A percentile compares a stretch with the other conserved stretches of the same genome.
Conservation (phyloP, 371 early-diverging fungal species). For the Mortierella sp. region DNA sequence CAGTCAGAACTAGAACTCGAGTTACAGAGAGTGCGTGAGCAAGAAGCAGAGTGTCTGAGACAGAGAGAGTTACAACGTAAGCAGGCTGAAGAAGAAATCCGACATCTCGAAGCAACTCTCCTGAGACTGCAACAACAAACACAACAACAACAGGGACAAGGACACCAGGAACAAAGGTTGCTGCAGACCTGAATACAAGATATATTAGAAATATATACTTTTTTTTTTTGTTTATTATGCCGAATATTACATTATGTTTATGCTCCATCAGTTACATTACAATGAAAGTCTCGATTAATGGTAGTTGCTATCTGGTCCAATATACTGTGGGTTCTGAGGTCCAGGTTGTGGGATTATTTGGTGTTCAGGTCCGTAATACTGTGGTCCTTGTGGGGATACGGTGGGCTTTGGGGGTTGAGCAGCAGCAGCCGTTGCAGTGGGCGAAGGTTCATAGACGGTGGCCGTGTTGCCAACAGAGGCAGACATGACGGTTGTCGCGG, state of each 20-base stretch:
- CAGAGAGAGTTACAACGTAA: slow-evolving; percentile 23
- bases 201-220: not conserved
- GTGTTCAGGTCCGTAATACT: slow-evolving; percentile 3
- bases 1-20: slow-evolving; percentile 24
- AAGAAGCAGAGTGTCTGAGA: slow-evolving; percentile 26
- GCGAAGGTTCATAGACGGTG: slow-evolving; percentile 13
- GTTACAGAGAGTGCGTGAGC: slow-evolving; percentile 17
- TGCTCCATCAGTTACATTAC: not conserved
- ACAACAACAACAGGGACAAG: not conserved
- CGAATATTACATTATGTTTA: too few species aligned
- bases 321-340: slow-evolving; percentile 35
- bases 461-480: slow-evolving; percentile 9
- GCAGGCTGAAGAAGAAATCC: slow-evolving; percentile 31
- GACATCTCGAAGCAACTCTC: slow-evolving; percentile 25
- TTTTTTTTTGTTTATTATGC: too few species aligned
- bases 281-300: slow-evolving; percentile 11
- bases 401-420: slow-evolving; percentile 1
- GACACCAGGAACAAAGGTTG: not conserved
- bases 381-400: slow-evolving; percentile 30
- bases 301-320: slow-evolving; percentile 8
- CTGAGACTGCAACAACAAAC: slow-evolving; percentile 9
- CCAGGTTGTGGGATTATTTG: not conserved
- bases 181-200: not conserved
- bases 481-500: slow-evolving; percentile 15
- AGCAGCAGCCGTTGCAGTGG: not conserved